Evolutionary conservation across 2,329 filamentous ascomycete species (phyloP).

Genomic region (Penicillium occitanis): DNA sequence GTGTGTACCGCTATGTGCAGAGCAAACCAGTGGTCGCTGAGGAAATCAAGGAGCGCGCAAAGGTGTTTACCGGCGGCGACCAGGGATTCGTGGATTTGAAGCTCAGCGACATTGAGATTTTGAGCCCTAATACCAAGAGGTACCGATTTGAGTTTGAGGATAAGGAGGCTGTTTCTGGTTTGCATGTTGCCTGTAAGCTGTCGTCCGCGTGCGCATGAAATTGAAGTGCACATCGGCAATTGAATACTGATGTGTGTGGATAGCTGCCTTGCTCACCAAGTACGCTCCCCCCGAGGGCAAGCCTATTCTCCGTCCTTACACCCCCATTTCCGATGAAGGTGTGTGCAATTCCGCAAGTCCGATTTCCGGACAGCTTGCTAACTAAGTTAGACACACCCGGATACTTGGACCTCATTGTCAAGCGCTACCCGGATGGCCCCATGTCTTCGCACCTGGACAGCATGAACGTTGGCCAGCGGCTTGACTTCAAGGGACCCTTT

Average conservation of each 20-base stretch:
- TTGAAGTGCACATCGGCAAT: neutral
- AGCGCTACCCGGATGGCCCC: slow-evolving; percentile 83
- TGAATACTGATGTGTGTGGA: neutral
- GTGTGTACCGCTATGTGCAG: slow-evolving; percentile 54
- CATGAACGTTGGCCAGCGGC: slow-evolving; percentile 75
- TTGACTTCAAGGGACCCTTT: slow-evolving; percentile 93
- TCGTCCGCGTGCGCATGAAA: neutral
- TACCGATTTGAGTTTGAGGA: slow-evolving; percentile 86
- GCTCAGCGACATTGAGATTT: slow-evolving; percentile 71
- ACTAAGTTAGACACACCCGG: slow-evolving; percentile 63
- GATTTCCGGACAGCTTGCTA: neutral
- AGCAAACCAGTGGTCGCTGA: slow-evolving; percentile 28
- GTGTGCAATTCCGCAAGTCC: slow-evolving; percentile 15
- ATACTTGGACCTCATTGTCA: slow-evolving; percentile 84
- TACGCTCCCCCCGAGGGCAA: slow-evolving; percentile 84
- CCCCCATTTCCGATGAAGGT: slow-evolving; percentile 84
- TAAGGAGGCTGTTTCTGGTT: slow-evolving; percentile 77
- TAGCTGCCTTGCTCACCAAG: slow-evolving; percentile 81
- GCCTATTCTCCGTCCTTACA: slow-evolving; percentile 87
- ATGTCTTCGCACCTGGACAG: slow-evolving; percentile 90
- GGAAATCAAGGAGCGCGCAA: slow-evolving; percentile 40
- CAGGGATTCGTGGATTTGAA: slow-evolving; percentile 84
- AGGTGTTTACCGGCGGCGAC: slow-evolving; percentile 76
- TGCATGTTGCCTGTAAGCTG: slow-evolving; percentile 69
- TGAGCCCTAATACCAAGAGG: slow-evolving; percentile 95